phyloP scores from a whole-genome alignment of 257 asterid species.

The Gentiana macrophylla region DNA sequence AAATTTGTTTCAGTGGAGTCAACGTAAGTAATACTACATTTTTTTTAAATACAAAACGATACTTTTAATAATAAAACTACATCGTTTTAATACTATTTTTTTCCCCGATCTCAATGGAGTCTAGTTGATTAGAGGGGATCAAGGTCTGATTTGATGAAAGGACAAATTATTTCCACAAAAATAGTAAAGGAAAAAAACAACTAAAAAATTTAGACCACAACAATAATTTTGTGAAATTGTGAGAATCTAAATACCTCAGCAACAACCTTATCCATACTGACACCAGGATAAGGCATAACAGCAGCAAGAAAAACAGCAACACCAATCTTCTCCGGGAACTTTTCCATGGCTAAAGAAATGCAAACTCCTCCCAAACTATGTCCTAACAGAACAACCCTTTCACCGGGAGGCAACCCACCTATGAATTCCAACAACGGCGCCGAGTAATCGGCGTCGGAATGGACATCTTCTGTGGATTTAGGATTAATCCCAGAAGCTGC shows the following conservation, averaged over 20 bases:
- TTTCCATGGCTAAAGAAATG: constrained; percentile 7
- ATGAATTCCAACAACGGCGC: constrained; percentile 10
- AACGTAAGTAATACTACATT: too few relatives aligned
- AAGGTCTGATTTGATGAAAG: too few relatives aligned
- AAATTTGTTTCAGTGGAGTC: too few relatives aligned
- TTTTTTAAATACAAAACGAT: too few relatives aligned
- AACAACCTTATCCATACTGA: background rate
- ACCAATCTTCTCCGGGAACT: constrained; percentile 8
- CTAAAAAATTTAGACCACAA: too few relatives aligned
- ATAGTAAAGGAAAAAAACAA: too few relatives aligned
- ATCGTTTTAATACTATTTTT: too few relatives aligned
- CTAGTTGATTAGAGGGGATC: too few relatives aligned
- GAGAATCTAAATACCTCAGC: background rate
- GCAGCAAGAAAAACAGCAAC: constrained; percentile 10
- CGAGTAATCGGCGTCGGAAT: background rate
- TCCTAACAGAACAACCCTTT: constrained; percentile 9
- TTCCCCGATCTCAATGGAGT: too few relatives aligned
- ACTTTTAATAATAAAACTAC: too few relatives aligned
- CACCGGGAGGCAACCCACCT: background rate
- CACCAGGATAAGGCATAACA: constrained; percentile 5
- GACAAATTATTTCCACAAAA: too few relatives aligned
- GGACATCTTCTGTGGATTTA: background rate
- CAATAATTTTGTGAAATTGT: too few relatives aligned
- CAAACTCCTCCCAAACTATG: constrained; percentile 11
- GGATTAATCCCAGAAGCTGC: constrained; percentile 11